phyloP scores from a whole-genome alignment of 2,329 filamentous ascomycete species.

The Colletotrichum cereale region DNA sequence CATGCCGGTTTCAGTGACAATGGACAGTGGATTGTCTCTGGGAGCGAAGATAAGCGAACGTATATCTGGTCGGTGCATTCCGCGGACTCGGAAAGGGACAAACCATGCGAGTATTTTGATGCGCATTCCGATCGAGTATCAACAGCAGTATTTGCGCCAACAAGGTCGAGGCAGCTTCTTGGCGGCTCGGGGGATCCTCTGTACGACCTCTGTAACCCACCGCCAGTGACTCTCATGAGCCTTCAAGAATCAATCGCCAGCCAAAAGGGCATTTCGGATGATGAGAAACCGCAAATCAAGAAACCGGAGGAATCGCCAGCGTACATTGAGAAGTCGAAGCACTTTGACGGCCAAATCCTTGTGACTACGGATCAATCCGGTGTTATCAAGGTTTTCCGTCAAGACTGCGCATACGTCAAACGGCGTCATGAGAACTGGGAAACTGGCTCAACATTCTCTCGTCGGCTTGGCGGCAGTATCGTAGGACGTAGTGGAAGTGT shows the following conservation, averaged over 20 bases:
- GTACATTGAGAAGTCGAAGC: slow-evolving; percentile 81
- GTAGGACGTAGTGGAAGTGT: slow-evolving; percentile 69
- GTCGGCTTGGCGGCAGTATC: slow-evolving; percentile 70
- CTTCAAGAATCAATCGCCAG: slow-evolving; percentile 70
- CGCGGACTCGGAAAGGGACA: slow-evolving; percentile 77
- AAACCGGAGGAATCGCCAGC: slow-evolving; percentile 78
- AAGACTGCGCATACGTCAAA: slow-evolving; percentile 90
- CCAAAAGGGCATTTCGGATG: slow-evolving; percentile 54
- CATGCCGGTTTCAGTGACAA: slow-evolving; percentile 91
- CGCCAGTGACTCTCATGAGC: slow-evolving; percentile 85
- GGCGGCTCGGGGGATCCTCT: slow-evolving; percentile 88
- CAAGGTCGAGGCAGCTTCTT: slow-evolving; percentile 80
- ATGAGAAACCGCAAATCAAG: slow-evolving; percentile 50
- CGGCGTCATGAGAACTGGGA: slow-evolving; percentile 84
- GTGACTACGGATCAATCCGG: slow-evolving; percentile 91
- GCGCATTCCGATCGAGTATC: slow-evolving; percentile 92
- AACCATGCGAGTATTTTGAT: slow-evolving; percentile 90
- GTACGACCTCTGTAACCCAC: slow-evolving; percentile 97
- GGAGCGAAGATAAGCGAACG: slow-evolving; percentile 89
- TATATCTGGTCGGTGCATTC: slow-evolving; percentile 87
- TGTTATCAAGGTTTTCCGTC: slow-evolving; percentile 92
- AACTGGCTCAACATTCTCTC: slow-evolving; percentile 80
- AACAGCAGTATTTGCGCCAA: slow-evolving; percentile 87
- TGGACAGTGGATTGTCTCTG: slow-evolving; percentile 87
- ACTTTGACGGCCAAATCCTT: slow-evolving; percentile 88